Evolutionary conservation across 2,329 filamentous ascomycete genomes (phyloP).

Genomic region (Apiospora aurea): DNA sequence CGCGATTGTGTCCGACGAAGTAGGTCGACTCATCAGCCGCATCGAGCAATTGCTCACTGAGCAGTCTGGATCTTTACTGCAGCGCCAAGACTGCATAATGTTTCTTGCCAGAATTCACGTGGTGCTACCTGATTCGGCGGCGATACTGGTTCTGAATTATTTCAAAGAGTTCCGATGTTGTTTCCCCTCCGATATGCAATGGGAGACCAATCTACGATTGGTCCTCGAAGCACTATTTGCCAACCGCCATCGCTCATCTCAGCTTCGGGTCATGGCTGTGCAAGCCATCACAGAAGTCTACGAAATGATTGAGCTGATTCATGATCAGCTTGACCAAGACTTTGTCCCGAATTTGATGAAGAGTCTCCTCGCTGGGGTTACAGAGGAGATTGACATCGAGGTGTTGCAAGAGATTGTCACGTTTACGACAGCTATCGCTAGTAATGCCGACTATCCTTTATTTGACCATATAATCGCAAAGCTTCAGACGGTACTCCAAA

Average conservation of each 20-base stretch:
- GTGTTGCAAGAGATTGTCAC: slow-evolving; percentile 71
- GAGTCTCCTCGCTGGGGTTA: slow-evolving; percentile 66
- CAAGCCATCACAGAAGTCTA: slow-evolving; percentile 66
- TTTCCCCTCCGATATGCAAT: slow-evolving; percentile 73
- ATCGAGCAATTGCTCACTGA: slow-evolving; percentile 57
- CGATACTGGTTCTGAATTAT: slow-evolving; percentile 69
- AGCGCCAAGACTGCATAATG: slow-evolving; percentile 69
- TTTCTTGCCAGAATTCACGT: slow-evolving; percentile 70
- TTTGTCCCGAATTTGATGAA: slow-evolving; percentile 65
- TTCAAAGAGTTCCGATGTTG: slow-evolving; percentile 74
- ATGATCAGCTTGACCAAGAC: slow-evolving; percentile 64
- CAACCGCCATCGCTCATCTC: slow-evolving; percentile 64
- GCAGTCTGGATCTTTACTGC: slow-evolving; percentile 62
- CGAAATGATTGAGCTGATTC: slow-evolving; percentile 64
- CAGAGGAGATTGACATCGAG: slow-evolving; percentile 67
- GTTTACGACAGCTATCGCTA: slow-evolving; percentile 70
- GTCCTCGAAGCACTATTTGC: slow-evolving; percentile 70
- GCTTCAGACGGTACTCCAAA: slow-evolving; percentile 57
- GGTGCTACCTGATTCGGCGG: slow-evolving; percentile 69
- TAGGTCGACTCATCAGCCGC: slow-evolving; percentile 53
- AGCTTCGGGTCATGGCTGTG: slow-evolving; percentile 69
- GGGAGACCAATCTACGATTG: slow-evolving; percentile 68
- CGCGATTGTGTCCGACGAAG: slow-evolving; percentile 48
- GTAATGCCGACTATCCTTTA: slow-evolving; percentile 62
- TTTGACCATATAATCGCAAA: slow-evolving; percentile 66